Conservation (phyloP, 768 basidiomycete species). For the Pleurotus tuoliensis region DNA sequence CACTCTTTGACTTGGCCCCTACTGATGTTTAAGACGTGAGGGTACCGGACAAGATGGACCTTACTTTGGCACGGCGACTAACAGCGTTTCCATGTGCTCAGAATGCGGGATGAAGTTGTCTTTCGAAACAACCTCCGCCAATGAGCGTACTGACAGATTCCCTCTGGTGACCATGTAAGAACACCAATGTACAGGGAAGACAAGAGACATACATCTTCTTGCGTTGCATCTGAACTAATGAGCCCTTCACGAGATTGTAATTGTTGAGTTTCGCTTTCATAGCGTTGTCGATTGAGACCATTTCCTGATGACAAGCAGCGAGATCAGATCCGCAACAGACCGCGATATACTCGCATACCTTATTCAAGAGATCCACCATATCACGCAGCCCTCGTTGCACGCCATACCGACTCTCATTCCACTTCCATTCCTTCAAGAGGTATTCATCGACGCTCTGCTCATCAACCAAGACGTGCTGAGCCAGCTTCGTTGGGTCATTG, state of each 20-base stretch:
- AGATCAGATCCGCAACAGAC: neutral
- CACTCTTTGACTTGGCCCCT: conserved; percentile 82
- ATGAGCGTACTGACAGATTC: conserved; percentile 87
- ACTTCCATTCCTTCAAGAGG: conserved; percentile 78
- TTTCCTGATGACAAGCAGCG: conserved; percentile 58
- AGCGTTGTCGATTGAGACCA: conserved; percentile 88
- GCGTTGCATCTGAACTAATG: conserved; percentile 86
- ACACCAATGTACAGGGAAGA: conserved; percentile 4
- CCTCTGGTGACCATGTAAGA: conserved; percentile 48
- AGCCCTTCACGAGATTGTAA: conserved; percentile 93
- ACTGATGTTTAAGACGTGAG: conserved; percentile 28
- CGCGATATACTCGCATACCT: conserved; percentile 44
- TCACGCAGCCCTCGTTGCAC: conserved; percentile 79
- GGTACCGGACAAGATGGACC: conserved; percentile 17
- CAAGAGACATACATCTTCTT: conserved; percentile 71
- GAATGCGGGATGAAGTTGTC: conserved; percentile 84
- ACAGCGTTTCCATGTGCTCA: conserved; percentile 88
- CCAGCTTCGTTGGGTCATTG: conserved; percentile 75
- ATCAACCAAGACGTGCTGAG: conserved; percentile 75
- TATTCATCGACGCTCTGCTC: conserved; percentile 79
- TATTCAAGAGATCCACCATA: conserved; percentile 79
- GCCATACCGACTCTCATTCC: conserved; percentile 92
- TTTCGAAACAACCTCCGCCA: conserved; percentile 79
- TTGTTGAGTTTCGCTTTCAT: conserved; percentile 89
- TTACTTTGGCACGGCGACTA: conserved; percentile 94